A percentile compares a stretch with the other conserved stretches of the same genome.
Conservation (phyloP, 108 stramenopile species). For the Cylindrotheca fusiformis region DNA sequence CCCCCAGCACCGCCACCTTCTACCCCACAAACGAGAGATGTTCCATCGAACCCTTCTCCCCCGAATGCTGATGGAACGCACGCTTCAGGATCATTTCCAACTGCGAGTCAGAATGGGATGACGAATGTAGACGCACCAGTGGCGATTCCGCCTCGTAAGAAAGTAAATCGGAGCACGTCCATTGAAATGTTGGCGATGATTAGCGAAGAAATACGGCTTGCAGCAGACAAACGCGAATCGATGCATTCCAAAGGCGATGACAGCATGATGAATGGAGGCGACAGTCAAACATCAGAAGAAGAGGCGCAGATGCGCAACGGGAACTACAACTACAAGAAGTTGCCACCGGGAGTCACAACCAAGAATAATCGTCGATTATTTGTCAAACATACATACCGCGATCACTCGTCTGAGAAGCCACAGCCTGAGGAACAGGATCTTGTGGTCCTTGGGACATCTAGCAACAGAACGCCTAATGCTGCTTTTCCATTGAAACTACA, state of each 20-base stretch:
- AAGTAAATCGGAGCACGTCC: conserved; percentile 13
- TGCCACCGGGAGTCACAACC: conserved; percentile 39
- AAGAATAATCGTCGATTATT: conserved; percentile 46
- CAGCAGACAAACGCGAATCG: not conserved
- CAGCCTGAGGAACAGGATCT: conserved; percentile 27
- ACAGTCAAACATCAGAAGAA: not conserved
- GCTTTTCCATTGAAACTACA: conserved; percentile 79
- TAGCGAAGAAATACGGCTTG: conserved; percentile 30
- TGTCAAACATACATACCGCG: conserved; percentile 37
- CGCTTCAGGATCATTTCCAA: not conserved
- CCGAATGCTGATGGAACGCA: not conserved
- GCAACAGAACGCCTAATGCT: conserved; percentile 39
- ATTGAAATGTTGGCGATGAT: conserved; percentile 53
- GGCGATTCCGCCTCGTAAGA: not conserved
- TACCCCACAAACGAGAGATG: too few relatives aligned
- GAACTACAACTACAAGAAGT: conserved; percentile 42
- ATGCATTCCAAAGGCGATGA: not conserved
- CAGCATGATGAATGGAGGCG: not conserved
- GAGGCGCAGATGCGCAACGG: conserved; percentile 6
- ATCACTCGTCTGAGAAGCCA: conserved; percentile 35
- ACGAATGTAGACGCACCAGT: not conserved
- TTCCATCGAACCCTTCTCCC: too few relatives aligned
- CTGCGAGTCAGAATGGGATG: not conserved
- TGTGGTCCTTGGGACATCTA: conserved; percentile 4
- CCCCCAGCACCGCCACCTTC: too few relatives aligned